phyloP scores from a whole-genome alignment of 2,329 filamentous ascomycete species.

The Alternaria incomplexa region DNA sequence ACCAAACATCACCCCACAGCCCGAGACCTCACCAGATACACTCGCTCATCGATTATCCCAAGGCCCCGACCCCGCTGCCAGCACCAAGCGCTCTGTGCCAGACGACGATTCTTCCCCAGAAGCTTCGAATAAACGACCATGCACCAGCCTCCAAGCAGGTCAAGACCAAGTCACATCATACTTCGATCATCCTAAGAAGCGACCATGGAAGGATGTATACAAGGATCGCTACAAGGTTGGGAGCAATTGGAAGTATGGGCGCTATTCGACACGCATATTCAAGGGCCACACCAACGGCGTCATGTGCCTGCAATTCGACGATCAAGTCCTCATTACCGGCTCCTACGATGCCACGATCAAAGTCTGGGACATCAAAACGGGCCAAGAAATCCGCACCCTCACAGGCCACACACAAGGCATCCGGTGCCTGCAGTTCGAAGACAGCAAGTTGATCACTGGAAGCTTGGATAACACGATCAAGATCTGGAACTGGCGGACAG shows the following conservation, averaged over 20 bases:
- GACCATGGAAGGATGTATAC: conserved; percentile 97
- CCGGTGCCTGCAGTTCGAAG: conserved; percentile 89
- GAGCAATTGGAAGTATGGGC: conserved; percentile 95
- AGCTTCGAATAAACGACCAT: conserved; percentile 42
- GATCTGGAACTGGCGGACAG: conserved; percentile 96
- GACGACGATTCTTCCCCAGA: conserved; percentile 34
- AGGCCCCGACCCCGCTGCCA: conserved; percentile 19
- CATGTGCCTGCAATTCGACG: conserved; percentile 80
- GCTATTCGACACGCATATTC: conserved; percentile 83
- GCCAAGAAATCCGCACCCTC: conserved; percentile 83
- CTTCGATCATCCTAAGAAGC: conserved; percentile 55
- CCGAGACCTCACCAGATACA: conserved; percentile 40
- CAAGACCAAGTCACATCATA: conserved; percentile 52
- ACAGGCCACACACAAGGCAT: conserved; percentile 83
- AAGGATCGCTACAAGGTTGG: conserved; percentile 94
- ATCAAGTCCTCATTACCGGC: conserved; percentile 88
- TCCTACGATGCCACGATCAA: conserved; percentile 96
- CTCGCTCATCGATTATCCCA: conserved; percentile 20
- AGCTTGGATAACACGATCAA: conserved; percentile 86
- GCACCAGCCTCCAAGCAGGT: conserved; percentile 27
- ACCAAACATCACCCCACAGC: conserved; percentile 57
- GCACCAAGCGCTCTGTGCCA: conserved; percentile 39
- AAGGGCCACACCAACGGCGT: conserved; percentile 88
- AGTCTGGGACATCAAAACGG: conserved; percentile 93
- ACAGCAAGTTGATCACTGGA: conserved; percentile 87